phyloP scores from a whole-genome alignment of 2,329 filamentous ascomycete species.

The Penicillium sp. region DNA sequence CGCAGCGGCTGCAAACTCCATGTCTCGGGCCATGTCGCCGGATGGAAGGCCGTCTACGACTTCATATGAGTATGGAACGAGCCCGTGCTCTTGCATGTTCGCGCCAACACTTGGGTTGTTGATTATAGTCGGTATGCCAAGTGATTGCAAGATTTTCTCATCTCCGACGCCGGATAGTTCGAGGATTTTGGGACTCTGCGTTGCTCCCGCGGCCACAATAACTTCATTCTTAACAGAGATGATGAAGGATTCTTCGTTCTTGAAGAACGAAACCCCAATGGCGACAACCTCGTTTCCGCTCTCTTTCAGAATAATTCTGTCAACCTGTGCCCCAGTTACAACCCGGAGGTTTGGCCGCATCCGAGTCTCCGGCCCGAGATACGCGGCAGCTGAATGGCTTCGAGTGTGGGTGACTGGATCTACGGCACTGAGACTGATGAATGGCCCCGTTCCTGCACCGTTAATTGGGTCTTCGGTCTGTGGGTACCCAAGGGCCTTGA shows the following conservation, averaged over 20 bases:
- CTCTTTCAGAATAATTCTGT: constrained; percentile 17
- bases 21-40: constrained; percentile 27
- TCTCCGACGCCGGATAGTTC: constrained; percentile 66
- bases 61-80: constrained; percentile 25
- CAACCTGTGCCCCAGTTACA: constrained; percentile 18
- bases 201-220: constrained; percentile 62
- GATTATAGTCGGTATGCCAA: constrained; percentile 49
- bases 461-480: constrained; percentile 22
- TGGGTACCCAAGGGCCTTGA: constrained; percentile 17
- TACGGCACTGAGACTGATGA: constrained; percentile 16
- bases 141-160: constrained; percentile 44
- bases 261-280: constrained; percentile 23
- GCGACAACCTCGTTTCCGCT: constrained; percentile 5
- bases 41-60: constrained; percentile 30
- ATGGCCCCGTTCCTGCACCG: constrained; percentile 15
- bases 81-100: constrained; percentile 55
- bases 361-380: constrained; percentile 12
- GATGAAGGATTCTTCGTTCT: constrained; percentile 29
- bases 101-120: constrained; percentile 53
- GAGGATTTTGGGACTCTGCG: constrained; percentile 61
- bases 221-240: constrained; percentile 53
- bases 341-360: constrained; percentile 20
- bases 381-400: constrained; percentile 22
- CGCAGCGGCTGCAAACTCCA: constrained; percentile 20
- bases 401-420: constrained; percentile 19